A percentile compares a stretch with the other conserved stretches of the same genome.
phyloP scores from a whole-genome alignment of 768 basidiomycete species.

The Gymnopilus junonius region DNA sequence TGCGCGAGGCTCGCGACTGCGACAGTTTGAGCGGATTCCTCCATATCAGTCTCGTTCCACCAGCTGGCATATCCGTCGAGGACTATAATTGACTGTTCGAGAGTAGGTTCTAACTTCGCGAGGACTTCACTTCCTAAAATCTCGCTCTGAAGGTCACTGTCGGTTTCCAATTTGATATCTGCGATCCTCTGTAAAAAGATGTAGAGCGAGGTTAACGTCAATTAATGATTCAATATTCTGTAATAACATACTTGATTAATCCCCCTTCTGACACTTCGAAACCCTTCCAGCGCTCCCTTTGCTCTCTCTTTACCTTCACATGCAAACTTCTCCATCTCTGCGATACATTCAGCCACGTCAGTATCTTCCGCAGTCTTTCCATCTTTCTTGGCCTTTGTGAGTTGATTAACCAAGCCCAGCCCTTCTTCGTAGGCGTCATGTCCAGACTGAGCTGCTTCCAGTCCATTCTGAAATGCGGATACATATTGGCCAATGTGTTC shows the following conservation, averaged over 20 bases:
- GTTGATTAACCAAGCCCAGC: not conserved
- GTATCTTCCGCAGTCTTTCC: not conserved
- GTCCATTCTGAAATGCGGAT: not conserved
- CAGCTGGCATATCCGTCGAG: not conserved
- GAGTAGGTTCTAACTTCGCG: not conserved
- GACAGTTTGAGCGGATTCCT: not conserved
- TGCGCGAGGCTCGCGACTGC: not conserved
- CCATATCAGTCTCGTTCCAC: slow-evolving; percentile 2
- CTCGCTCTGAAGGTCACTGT: not conserved
- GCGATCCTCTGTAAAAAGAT: not conserved
- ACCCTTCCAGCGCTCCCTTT: not conserved
- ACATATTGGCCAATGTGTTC: not conserved
- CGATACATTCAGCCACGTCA: not conserved
- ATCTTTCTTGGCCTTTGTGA: not conserved
- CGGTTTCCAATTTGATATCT: not conserved
- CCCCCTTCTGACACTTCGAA: not conserved
- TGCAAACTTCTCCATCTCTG: not conserved
- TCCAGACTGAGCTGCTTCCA: not conserved
- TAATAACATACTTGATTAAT: not conserved
- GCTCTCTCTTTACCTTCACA: not conserved
- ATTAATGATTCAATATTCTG: too few species aligned
- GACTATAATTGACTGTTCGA: not conserved
- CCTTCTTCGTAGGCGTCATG: not conserved
- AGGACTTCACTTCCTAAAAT: not conserved
- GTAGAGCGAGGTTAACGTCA: not conserved